Evolutionary conservation across 2,329 filamentous ascomycete species (phyloP).

Genomic region (Claviceps monticola): DNA sequence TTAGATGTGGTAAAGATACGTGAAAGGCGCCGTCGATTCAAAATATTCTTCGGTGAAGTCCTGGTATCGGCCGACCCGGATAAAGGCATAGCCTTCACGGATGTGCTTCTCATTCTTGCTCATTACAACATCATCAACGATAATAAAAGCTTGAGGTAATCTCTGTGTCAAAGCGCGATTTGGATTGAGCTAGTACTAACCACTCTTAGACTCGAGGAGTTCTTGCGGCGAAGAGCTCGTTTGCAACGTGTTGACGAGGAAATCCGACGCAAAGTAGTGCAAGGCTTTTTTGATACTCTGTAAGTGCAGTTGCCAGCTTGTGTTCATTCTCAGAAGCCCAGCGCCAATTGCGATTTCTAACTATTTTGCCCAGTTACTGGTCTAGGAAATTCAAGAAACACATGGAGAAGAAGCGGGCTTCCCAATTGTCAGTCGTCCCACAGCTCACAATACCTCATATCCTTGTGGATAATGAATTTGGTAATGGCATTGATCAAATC

Average conservation of each 20-base stretch:
- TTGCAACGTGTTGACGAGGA: constrained; percentile 92
- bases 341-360: not conserved
- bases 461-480: constrained; percentile 66
- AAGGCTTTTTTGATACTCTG: constrained; percentile 90
- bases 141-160: constrained; percentile 76
- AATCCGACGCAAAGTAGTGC: constrained; percentile 75
- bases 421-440: constrained; percentile 65
- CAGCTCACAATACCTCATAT: constrained; percentile 81
- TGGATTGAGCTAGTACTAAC: not conserved
- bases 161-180: not conserved
- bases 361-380: constrained; percentile 47
- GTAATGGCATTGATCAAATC: constrained; percentile 16
- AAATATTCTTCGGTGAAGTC: constrained; percentile 94
- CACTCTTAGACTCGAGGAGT: constrained; percentile 65
- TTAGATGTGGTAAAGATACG: constrained; percentile 68
- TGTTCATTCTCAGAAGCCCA: not conserved
- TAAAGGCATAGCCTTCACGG: constrained; percentile 80
- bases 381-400: constrained; percentile 66
- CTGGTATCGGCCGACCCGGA: constrained; percentile 85
- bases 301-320: constrained; percentile 26
- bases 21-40: constrained; percentile 63
- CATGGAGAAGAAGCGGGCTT: constrained; percentile 56
- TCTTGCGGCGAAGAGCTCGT: constrained; percentile 74
- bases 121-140: constrained; percentile 99
- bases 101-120: constrained; percentile 85